These are phyloP conservation scores for Cyclocybe cylindracea DNA, from an alignment of 768 basidiomycete genomes.

Conservation along the genomic window DNA sequence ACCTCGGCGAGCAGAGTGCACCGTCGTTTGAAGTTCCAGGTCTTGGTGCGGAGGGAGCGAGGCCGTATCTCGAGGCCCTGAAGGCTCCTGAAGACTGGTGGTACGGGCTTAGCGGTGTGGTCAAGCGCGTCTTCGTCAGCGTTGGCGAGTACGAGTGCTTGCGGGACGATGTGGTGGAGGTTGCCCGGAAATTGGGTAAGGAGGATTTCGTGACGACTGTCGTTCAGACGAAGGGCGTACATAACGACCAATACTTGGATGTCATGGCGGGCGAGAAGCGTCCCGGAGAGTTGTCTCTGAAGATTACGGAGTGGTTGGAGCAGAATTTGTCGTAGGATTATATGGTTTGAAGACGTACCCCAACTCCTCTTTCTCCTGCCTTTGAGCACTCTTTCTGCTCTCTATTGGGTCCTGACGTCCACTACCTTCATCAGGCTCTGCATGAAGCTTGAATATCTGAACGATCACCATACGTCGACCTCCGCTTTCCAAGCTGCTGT, in stretches of 20 bases:
- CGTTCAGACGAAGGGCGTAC: constrained; percentile 33
- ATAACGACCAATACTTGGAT: constrained; percentile 37
- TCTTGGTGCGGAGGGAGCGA: constrained; percentile 2
- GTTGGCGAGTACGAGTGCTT: constrained; percentile 36
- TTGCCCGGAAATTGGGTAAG: constrained; percentile 20
- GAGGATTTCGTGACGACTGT: constrained; percentile 16
- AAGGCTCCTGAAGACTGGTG: constrained; percentile 33
- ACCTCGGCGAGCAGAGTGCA: constrained; percentile 15
- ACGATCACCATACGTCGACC: too few relatives aligned
- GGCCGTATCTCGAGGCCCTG: constrained; percentile 28
- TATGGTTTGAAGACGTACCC: too few relatives aligned
- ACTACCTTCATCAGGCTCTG: too few relatives aligned
- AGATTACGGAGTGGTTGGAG: constrained; percentile 21
- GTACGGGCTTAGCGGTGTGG: constrained; percentile 21
- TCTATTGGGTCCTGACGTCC: too few relatives aligned
- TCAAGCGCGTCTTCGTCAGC: constrained; percentile 34
- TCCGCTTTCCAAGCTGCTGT: too few relatives aligned
- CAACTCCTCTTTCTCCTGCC: too few relatives aligned
- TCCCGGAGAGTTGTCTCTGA: constrained; percentile 22
- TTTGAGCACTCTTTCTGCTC: too few relatives aligned
- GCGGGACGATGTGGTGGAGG: constrained; percentile 29
- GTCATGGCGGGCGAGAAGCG: constrained; percentile 21
- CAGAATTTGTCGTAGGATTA: constrained; percentile 2
- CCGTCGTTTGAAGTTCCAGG: constrained; percentile 13
- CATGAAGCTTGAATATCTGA: too few relatives aligned